Evolutionary conservation across 2,329 filamentous ascomycete species (phyloP), one percentile per base, ranked within the genome.

Genomic region (Ilyonectria sp.): DNA sequence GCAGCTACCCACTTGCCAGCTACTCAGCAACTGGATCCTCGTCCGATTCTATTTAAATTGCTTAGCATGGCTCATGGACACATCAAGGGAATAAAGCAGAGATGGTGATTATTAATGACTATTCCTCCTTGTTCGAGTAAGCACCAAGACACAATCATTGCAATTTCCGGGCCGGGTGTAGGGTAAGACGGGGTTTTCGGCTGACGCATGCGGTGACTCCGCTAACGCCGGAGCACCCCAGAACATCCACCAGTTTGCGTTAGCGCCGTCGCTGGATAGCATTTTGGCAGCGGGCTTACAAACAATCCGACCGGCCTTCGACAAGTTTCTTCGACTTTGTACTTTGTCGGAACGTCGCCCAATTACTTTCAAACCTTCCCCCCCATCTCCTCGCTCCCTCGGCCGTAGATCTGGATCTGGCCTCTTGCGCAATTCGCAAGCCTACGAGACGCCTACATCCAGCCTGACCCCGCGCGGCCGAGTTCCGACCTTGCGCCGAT

Each of bases 201-300:
- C 58, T 29, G 58, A 58, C 35, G 47, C 31, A 61, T 37, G 52
- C 63, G 63, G 53, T 61, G 63, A 54, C 58, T 50, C 40, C 53
- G 56, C 57, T 66, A 66, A 61, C 53, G 58, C 63, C 63, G 63
- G 62, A 43, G 19, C 5, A 43, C n/a, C 40, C 40, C 40, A 43
- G 52, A 53, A 61, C 54, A 55, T 19, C 31, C 40, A 56, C 63
- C 52, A 65, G 58, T 61, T 58, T 47, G 63, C 57, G 63, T 60
- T 65, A 65, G 63, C 53, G 49, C 29, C 29, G 49, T 26, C 11
- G 52, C 26, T 26, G 52, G 58, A 61, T n/a, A 11, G 29, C 17
- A 19, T 52, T 35, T 21, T 53, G 50, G 31, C 19, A 21, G 29
- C 29, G 7, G 29, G 60, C 60, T 63, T 63, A 63, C 60, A 63